Base-by-base conservation (phyloP, 2,329 filamentous ascomycete species). In the Bipolaris gigantea region DNA sequence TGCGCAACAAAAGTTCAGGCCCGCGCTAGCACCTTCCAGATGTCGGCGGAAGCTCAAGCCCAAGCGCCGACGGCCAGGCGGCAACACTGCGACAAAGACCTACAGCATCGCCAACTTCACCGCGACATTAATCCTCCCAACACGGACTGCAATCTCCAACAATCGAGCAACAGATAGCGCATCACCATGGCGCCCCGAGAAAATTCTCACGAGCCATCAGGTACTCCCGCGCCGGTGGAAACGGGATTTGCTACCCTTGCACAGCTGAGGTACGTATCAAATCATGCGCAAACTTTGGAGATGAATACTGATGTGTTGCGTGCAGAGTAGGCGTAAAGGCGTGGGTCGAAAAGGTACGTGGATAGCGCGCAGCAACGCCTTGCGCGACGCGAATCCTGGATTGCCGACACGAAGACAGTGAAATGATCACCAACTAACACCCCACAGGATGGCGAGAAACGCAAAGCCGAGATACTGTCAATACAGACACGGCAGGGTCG, bases 401-500 rank as follows among this genome's bases (percentile, higher is more conserved):
- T 50, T 50, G 53, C 42, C 46, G 66, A 62, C 58, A 59, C 46
- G 48, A 59, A 55, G 49, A 56, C 41, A 25, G 9, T 18, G 39
- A 36, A 39, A 43, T 21, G 19, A 35, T 36, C 16, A 36, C 35
- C 25, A 18, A 50, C 62, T 70, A 59, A 70, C 57, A 55, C 15
- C n/a, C 25, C 10, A 16, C 64, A 87, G 84, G 84, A 96, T 74
- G 91, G 91, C 56, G 87, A 92, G 69, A 83, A 89, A 57, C 88
- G 94, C 65, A 92, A 94, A 77, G 94, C 94, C 65, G 94, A 99
- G 75, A 96, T 99, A 59, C 80, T 99, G n/a, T 94, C 91, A 55
- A 95, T 97, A 65, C 88, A 90, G 70, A 90, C 92, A 55, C 89
- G 90, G 19, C 95, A 95, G 75, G 93, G 90, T 67, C 88, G 89